phyloP scores from a whole-genome alignment of 164 flowering plant species.

The Macadamia tetraphylla region DNA sequence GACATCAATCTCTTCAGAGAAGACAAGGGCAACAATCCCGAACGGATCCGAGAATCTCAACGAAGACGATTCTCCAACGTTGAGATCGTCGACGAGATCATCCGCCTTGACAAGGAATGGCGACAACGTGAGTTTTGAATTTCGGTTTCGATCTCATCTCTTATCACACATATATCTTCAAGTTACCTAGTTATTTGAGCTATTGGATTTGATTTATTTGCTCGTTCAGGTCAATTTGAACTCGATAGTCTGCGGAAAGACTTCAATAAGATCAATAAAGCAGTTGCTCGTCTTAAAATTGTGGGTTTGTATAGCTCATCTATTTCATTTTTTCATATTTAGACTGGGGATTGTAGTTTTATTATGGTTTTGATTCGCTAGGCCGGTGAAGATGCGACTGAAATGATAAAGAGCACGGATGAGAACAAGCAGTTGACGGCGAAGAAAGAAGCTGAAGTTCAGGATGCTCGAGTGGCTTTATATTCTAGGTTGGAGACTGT shows the following conservation, averaged over 20 bases:
- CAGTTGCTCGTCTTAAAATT: conserved; percentile 60
- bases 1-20: conserved; percentile 85
- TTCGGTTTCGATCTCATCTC: background rate
- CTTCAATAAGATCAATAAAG: conserved; percentile 68
- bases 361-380: conserved; percentile 4
- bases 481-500: conserved; percentile 46
- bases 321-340: background rate
- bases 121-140: conserved; percentile 47
- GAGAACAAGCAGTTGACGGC: conserved; percentile 57
- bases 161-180: background rate
- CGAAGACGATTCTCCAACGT: conserved; percentile 72
- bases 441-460: conserved; percentile 67
- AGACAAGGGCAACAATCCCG: conserved; percentile 81
- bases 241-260: conserved; percentile 61
- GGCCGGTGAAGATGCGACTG: conserved; percentile 67
- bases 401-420: conserved; percentile 47
- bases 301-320: conserved; percentile 31
- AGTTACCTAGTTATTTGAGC: background rate
- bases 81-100: conserved; percentile 74
- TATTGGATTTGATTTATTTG: background rate
- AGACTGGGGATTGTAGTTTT: background rate
- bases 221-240: conserved; percentile 65
- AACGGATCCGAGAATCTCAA: conserved; percentile 77
- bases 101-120: conserved; percentile 74
- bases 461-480: conserved; percentile 43